These are phyloP conservation scores for Fusarium gaditjirri DNA, from an alignment of 2,329 filamentous ascomycete species.

Conservation along the genomic window DNA sequence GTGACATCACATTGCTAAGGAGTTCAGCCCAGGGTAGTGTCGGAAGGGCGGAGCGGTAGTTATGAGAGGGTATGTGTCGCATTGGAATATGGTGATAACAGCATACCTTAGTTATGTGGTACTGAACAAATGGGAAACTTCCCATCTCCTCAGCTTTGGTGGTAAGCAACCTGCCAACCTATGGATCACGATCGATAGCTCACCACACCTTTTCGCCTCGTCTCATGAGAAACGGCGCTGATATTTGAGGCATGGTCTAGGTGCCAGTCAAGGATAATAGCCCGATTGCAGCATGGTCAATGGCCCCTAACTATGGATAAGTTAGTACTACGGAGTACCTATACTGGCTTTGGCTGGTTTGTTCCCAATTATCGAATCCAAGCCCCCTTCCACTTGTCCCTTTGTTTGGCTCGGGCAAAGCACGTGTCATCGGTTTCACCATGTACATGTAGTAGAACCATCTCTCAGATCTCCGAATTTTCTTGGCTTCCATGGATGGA, in stretches of 20 bases:
- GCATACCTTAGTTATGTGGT: background rate
- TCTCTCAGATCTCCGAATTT: slow-evolving; percentile 17
- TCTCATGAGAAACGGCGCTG: slow-evolving; percentile 20
- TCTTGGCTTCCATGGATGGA: slow-evolving; percentile 15
- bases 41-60: background rate
- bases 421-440: slow-evolving; percentile 27
- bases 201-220: slow-evolving; percentile 1
- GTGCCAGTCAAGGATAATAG: slow-evolving; percentile 8
- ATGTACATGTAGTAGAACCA: background rate
- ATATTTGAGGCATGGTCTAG: slow-evolving; percentile 11
- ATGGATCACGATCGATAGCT: slow-evolving; percentile 12
- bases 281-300: background rate
- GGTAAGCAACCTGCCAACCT: background rate
- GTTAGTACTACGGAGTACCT: background rate
- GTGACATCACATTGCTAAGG: slow-evolving; percentile 8
- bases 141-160: background rate
- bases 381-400: background rate
- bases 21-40: background rate
- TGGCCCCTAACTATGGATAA: background rate
- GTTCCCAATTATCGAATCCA: background rate
- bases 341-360: background rate
- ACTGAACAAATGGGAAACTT: background rate
- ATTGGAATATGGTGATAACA: background rate
- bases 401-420: slow-evolving; percentile 9
- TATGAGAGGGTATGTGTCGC: background rate